Evolutionary conservation across 2,329 filamentous ascomycete genomes (phyloP).

Genomic region (Diaporthe sp.): DNA sequence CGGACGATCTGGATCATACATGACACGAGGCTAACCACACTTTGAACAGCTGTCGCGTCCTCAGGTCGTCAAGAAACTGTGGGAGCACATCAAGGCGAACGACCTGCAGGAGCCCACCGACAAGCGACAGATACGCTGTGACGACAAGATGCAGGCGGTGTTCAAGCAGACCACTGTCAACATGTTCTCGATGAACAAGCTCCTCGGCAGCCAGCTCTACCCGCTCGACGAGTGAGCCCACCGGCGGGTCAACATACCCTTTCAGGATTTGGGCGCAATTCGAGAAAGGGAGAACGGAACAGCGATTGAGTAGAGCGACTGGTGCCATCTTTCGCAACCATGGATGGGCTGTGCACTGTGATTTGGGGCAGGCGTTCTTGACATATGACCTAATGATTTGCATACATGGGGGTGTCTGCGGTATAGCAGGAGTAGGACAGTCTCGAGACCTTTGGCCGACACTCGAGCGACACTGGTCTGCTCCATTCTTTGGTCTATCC

Average conservation of each 20-base stretch:
- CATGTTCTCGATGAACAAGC: constrained; percentile 99
- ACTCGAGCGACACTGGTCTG: constrained; percentile 7
- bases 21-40: constrained; percentile 44
- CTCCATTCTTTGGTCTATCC: neutral
- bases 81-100: constrained; percentile 92
- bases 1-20: neutral
- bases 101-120: constrained; percentile 92
- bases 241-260: neutral
- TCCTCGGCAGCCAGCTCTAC: constrained; percentile 90
- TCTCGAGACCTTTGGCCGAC: constrained; percentile 5
- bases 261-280: neutral
- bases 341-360: constrained; percentile 27
- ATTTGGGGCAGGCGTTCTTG: constrained; percentile 34
- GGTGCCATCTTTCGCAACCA: constrained; percentile 4
- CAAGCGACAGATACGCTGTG: constrained; percentile 93
- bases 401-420: constrained; percentile 29
- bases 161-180: constrained; percentile 94
- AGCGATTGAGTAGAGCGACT: constrained; percentile 8
- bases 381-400: constrained; percentile 38
- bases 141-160: constrained; percentile 90
- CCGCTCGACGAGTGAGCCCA: constrained; percentile 75
- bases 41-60: constrained; percentile 83
- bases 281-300: neutral
- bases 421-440: constrained; percentile 26
- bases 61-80: constrained; percentile 95